Conservation (phyloP, 163 green algal genomes). For the Scenedesmus sp. region DNA sequence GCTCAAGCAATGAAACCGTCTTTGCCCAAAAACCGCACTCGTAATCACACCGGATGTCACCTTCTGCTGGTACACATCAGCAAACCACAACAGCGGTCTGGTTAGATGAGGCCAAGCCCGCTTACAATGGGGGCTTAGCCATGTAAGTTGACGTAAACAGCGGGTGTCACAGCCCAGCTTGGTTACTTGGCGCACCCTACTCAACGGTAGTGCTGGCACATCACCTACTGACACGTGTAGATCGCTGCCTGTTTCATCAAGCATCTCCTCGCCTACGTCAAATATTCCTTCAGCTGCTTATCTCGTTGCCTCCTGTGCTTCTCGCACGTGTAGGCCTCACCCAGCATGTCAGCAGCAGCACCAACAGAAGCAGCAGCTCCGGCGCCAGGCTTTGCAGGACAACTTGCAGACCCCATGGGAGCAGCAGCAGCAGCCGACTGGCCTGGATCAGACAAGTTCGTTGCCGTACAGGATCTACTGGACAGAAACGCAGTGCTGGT, state of each 20-base stretch:
- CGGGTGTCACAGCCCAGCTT: not conserved
- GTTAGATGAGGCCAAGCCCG: not conserved
- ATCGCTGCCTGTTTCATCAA: not conserved
- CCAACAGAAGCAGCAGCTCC: not conserved
- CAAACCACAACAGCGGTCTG: not conserved
- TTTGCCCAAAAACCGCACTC: not conserved
- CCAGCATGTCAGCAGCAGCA: constrained; percentile 3
- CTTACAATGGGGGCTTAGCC: no score
- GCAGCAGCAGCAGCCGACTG: constrained; percentile 21
- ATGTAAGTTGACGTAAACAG: no score
- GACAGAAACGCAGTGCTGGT: constrained; percentile 85
- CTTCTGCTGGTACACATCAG: constrained; percentile 4
- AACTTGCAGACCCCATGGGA: constrained; percentile 3
- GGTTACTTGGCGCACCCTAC: not conserved
- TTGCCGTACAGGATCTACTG: constrained; percentile 76
- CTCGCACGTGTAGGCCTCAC: not conserved
- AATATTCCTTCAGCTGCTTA: no score
- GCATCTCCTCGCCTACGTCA: not conserved
- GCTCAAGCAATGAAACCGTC: no score
- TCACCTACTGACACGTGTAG: not conserved
- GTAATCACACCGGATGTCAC: not conserved
- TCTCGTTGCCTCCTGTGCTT: not conserved
- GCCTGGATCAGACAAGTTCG: constrained; percentile 42
- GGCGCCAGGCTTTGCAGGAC: not conserved
- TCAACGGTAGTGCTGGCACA: not conserved